Evolutionary conservation across 805 yeast species (phyloP), one percentile per base, ranked within the genome.

Genomic region (Maudiozyma serrabonitensis): DNA sequence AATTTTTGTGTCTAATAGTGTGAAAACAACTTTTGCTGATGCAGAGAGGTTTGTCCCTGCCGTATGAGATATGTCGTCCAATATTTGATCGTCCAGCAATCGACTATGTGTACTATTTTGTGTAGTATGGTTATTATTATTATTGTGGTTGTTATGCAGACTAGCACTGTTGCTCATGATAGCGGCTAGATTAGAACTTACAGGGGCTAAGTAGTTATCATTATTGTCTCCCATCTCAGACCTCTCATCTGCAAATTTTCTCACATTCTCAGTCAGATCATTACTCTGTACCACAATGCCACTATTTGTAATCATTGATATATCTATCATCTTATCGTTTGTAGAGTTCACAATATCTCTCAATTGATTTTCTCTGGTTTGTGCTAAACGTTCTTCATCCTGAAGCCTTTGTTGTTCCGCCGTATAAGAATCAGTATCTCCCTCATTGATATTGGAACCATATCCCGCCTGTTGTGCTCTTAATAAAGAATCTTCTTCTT

Each of bases 181-280:
- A 19, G 46, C 50, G 2, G 46, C 50, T 6, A 47, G n/a, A 19
- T 42, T 35, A 4, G 50, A 41, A 3, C 34, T 25, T 11, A 15
- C 37, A 9, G 49, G 45, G 4, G n/a, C 35, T 25, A 46, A 28
- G 12, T 42, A 39, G 21, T 26, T 42, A 16, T 34, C 37, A n/a
- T 26, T 15, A 26, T 34, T 43, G 9, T 28, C 37, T 21, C n/a
- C 43, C 6, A 16, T 41, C 13, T 69, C 69, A n/a, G 42, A 39
- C 56, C 70, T 71, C 55, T 71, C 73, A 2, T 74, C 73, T 49
- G 71, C 69, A 34, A 67, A 35, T 48, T 13, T 15, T 47, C 68
- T 69, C 52, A 67, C 69, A 38, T 69, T 58, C 4, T 74, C 69
- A 21, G 41, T 21, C 6, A 44, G 21, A 42, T 54, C 56, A 21